Evolutionary conservation across 441 rosid species (phyloP), one percentile per base, ranked within the genome.

Genomic region (Aleurites moluccanus): DNA sequence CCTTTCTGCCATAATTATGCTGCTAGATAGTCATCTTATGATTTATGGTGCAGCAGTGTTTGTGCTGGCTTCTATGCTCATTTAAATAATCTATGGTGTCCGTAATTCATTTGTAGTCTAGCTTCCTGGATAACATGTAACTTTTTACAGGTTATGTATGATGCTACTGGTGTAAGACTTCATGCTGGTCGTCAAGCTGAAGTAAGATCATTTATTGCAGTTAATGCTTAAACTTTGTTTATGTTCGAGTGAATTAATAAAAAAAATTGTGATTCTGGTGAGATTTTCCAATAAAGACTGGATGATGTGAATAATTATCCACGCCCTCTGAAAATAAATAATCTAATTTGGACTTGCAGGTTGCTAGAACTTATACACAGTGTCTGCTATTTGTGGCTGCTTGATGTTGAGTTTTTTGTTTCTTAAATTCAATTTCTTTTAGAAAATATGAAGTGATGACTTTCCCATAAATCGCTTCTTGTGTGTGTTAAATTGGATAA

Each of bases 101-200:
- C 52, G 7, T 14, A 47, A 49, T 14, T 23, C 20, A 45, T 42
- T 57, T n/a, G 27, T 7, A 63, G 21, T 78, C 9, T 53, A 49
- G 30, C 38, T 80, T 47, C 59, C 49, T 30, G 16, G 53, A 44
- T 74, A 38, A 77, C 13, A 11, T 59, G 59, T 5, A 6, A 47
- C 38, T 30, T 59, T 57, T 23, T 86, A 71, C 82, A 95, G 99
- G 99, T 95, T 20, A 95, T 93, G 99, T 95, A 91, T 86, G 99
- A 95, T 86, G 99, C 99, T 33, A 85, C 97, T 21, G 98, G 98
- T 28, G 91, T 95, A 68, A 87, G 99, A 76, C 93, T 88, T 77
- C 99, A 93, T 83, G 97, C 99, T 79, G 98, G 99, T 66, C 97
- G 97, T 61, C 99, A 95, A 83, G 99, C 98, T 64, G 98, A 95